Base-by-base conservation (phyloP, 2,329 filamentous ascomycete genomes). In the Aspergillus cejpii region DNA sequence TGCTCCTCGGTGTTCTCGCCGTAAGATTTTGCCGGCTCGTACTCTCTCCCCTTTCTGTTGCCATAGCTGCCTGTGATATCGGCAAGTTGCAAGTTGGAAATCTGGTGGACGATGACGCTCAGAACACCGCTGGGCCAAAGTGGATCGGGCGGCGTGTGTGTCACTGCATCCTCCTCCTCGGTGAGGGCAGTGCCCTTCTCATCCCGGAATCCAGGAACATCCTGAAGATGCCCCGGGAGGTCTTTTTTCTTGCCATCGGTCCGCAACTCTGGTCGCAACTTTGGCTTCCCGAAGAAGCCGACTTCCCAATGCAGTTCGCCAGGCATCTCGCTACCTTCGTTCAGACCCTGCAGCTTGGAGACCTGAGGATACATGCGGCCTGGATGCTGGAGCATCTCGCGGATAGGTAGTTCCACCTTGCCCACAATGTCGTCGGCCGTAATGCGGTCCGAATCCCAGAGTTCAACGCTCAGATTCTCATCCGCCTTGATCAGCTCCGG, bases 271-370 rank as follows among this genome's bases (percentile, higher is more conserved):
- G 83, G 80, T 43, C 91, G 79, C 70, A 96, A 89, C 54, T 89
- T 81, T 1, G 90, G 88, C 71, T 95, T 96, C 56, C 84, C 83
- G 57, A 96, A 97, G 70, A 85, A 97, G 5, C 91, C 92, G 37
- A 97, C 88, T 65, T 96, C 91, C 91, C 91, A 97, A 61, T 94
- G 83, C 29, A 98, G 76, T 61, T 95, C 84, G 21, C 92, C 91
- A 0, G 92, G 92, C 89, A 97, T 97, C 39, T 79, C 78, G 54
- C 81, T 91, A 10, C 84, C 88, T 17, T 87, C 83, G 57, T 92
- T 85, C 70, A 94, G 81, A 8, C 91, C 91, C 21, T 79, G 74
- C 1, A 97, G 78, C 56, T 84, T 89, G 0, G 89, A 95, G 6
- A 87, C 77, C 56, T 95, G 88, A 4, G 87, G 84, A 56, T 90